Evolutionary conservation across 2,329 filamentous ascomycete genomes (phyloP), one percentile per base, ranked within the genome.

Genomic region (Penicillium sp.): DNA sequence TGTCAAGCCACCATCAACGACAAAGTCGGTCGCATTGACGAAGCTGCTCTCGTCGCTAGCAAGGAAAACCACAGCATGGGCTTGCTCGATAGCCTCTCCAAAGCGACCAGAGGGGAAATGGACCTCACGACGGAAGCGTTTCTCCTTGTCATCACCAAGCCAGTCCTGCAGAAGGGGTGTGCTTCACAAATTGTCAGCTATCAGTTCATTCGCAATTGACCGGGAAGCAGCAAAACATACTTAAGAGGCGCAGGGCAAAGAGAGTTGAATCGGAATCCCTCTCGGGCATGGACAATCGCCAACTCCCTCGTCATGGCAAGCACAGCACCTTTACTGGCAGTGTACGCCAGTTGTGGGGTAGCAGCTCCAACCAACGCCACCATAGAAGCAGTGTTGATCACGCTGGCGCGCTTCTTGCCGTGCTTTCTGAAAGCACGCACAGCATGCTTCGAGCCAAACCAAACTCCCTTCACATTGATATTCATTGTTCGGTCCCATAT

Each of bases 391-490:
- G 91, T 95, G 81, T 96, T 96, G 82, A 96, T 92, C 75, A 96
- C 86, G 74, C 87, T 91, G 47, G 85, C 90, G 65, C 82, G 85
- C 39, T 79, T 85, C 85, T 96, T 96, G 49, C 83, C 83, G 80
- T 95, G 81, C 66, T 85, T 86, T 60, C 91, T 87, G 64, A 96
- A 82, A 32, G 89, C 84, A 45, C 92, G 80, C 22, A 96, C 86
- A 6, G 92, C 91, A 75, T 96, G 90, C 81, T 96, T 96, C 82
- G 86, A 88, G 57, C 92, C 92, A 73, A 85, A 96, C 92, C 92
- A 96, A 18, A 96, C 92, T 32, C 92, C 92, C 83, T 96, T 96
- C 75, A 96, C 92, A 75, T 96, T 96, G 81, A 96, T 95, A 72
- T 85, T 86, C 58, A 94, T 91, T 3, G 92, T 96, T 61, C 94